Base-by-base conservation (phyloP, 2,329 filamentous ascomycete species). In the Aspergillus sp. region DNA sequence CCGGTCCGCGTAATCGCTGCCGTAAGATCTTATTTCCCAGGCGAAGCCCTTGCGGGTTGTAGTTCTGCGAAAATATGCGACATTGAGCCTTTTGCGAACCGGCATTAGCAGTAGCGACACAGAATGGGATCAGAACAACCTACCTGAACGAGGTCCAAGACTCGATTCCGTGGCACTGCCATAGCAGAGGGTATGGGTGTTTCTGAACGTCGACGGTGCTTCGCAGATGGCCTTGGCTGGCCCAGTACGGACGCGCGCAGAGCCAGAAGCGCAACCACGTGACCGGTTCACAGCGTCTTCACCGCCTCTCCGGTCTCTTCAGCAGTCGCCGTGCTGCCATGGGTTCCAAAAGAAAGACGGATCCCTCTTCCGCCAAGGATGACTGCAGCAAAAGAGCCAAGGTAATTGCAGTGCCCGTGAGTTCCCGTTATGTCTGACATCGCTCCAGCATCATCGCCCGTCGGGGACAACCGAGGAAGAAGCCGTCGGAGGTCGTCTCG, bases 21-120 rank as follows among this genome's bases (percentile, higher is more conserved):
- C 88, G 84, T 39, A 98, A 71, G 57, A 98, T 71, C 63, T 91
- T 93, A 67, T 91, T 95, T 53, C 91, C 91, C 47, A 85, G 76
- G 41, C 91, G 84, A 40, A 82, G 61, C 47, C 78, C 69, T 34
- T 85, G 72, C 15, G 91, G 91, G 64, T 98, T 98, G 70, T 79
- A 96, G 33, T 80, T 88, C 31, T 82, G 84, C 52, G 80, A 80
- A 70, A 96, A 98, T 66, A 96, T 76, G 58, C 80, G 77, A 72
- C 86, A 94, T 80, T 88, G 86, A 54, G 75, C 74, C 88, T 95
- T 10, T 7, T 13, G 15, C 11, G 10, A 12, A 24, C n/a, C 5
- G 13, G 5, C 19, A 24, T 25, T 19, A 31, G 13, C 25, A 32
- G 15, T 32, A 8, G 4, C 19, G 16, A 30, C 5, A 13, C n/a